Evolutionary conservation across 306 rosid species (phyloP), one percentile per base, ranked within the genome.

Genomic region (Styphnolobium japonicum): DNA sequence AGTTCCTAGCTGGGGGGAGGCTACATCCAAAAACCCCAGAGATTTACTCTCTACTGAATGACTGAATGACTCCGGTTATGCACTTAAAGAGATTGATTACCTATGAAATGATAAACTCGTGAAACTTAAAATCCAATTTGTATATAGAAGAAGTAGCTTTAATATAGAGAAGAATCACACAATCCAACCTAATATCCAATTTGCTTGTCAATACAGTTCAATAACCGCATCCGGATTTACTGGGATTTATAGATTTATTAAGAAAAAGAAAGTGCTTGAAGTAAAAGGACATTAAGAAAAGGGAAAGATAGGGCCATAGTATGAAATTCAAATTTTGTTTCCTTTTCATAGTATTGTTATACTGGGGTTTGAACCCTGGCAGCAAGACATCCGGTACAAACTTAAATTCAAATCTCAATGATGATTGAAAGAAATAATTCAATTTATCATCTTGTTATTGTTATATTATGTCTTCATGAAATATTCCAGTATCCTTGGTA

Each of bases 1-100:
- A 94, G 85, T 94, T 94, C 67, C 75, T 92, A 60, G 89, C 93
- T 53, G 91, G 90, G 49, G 94, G 95, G 60, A 89, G 85, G 80
- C 71, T 78, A 34, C 98, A 92, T 83, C 89, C 85, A 42, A 82
- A 84, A 81, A 82, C 86, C 49, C 75, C 10, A 55, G 98, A 92
- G 83, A 89, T 95, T 22, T 92, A 88, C 81, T 82, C 84, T 39
- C 19, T 92, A 48, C 62, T 94, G 78, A 68, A 80, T 70, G 81
- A 48, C 62, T 94, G 78, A 68, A 80, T 70, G 81, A 82, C 40
- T 77, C 87, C 61, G 75, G 81, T 55, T 51, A 45, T 51, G 36
- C 60, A 68, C 22, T 81, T 11, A 55, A 46, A 55, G 15, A 43
- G 76, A 69, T 43, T 42, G 73, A 72, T 42, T 22, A 15, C 40